Percentiles rank a stretch among this genome's conserved stretches.
phyloP scores from a whole-genome alignment of 1,139 yeast species.

The Yamadazyma siamensis region DNA sequence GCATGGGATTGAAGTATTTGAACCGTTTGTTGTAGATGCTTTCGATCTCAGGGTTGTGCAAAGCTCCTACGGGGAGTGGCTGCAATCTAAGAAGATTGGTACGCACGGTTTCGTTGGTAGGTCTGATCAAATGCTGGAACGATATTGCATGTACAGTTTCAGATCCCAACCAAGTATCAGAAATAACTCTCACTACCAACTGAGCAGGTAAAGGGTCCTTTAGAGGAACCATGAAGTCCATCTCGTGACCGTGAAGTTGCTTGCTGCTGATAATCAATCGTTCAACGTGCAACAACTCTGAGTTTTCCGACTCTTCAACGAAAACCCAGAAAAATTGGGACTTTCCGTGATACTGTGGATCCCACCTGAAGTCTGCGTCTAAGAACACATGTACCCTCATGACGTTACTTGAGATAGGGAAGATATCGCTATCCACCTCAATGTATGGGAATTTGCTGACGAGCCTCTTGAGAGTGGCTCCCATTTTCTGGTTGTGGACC shows the following conservation, averaged over 20 bases:
- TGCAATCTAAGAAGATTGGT: constrained; percentile 77
- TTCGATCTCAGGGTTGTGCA: constrained; percentile 68
- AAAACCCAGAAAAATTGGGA: constrained; percentile 90
- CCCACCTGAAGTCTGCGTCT: constrained; percentile 84
- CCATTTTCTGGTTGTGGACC: constrained; percentile 79
- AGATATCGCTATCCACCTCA: constrained; percentile 73
- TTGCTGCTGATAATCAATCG: constrained; percentile 65
- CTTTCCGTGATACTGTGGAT: constrained; percentile 72
- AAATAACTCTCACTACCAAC: constrained; percentile 69
- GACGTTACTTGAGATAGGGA: constrained; percentile 85
- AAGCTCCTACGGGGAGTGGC: constrained; percentile 82
- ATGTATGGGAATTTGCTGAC: constrained; percentile 74
- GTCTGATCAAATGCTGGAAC: constrained; percentile 85
- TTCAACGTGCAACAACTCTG: constrained; percentile 77
- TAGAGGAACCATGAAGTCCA: constrained; percentile 91
- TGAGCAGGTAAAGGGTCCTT: constrained; percentile 89
- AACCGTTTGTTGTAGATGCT: constrained; percentile 63
- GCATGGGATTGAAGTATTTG: constrained; percentile 95
- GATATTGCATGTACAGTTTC: constrained; percentile 78
- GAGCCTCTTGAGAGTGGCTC: constrained; percentile 55
- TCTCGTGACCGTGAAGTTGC: constrained; percentile 61
- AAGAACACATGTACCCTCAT: constrained; percentile 73
- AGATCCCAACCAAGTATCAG: constrained; percentile 89
- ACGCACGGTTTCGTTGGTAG: constrained; percentile 80
- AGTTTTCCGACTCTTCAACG: constrained; percentile 80